Evolutionary conservation across 1,284 basidiomycete genomes (phyloP), one percentile per base, ranked within the genome.

Genomic region (Microbotryomycetes sp.): DNA sequence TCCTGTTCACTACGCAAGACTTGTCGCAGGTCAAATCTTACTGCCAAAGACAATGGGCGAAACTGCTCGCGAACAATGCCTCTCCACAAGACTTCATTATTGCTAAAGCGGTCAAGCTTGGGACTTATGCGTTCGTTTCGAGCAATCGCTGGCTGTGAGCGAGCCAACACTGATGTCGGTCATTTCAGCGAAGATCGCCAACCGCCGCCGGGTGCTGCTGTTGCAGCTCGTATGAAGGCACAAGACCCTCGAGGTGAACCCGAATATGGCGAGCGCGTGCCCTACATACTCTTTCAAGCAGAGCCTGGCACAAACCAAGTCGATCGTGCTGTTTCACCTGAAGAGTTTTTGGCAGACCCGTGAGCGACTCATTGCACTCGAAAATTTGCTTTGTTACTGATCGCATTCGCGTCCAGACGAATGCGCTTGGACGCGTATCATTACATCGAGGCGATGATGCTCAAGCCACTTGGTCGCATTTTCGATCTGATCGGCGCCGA

Each of bases 401-500:
- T 9, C 24, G 9, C n/a, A 3, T 27, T 52, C 21, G 5, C 16
- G 1, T 2, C 9, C 70, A 87, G 84, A 47, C 77, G 81, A 45
- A 77, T 85, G 47, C 83, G 82, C 13, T 80, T 94, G 27, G 90
- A 96, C 73, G 85, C 85, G 3, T 75, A 81, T n/a, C 97, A 97
- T 76, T 97, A 98, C 74, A 96, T 98, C 70, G 82, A 83, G 1
- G 81, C 84, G 52, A 85, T 91, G 21, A 81, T 98, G 53, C 89
- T 97, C 54, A 91, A 91, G 4, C 91, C 94, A 0, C 74, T 98
- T 61, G 86, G 88, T 62, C 82, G 94, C 41, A 85, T 98, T 49
- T 91, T 97, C 78, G 92, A 89, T 71, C 82, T 97, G 27, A 81
- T 94, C 30, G 94, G 96, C 5, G 91, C 87, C 4, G 88, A 97